Base-by-base conservation (phyloP, 192 early-diverging fungal species). In the Podila minutissima region DNA sequence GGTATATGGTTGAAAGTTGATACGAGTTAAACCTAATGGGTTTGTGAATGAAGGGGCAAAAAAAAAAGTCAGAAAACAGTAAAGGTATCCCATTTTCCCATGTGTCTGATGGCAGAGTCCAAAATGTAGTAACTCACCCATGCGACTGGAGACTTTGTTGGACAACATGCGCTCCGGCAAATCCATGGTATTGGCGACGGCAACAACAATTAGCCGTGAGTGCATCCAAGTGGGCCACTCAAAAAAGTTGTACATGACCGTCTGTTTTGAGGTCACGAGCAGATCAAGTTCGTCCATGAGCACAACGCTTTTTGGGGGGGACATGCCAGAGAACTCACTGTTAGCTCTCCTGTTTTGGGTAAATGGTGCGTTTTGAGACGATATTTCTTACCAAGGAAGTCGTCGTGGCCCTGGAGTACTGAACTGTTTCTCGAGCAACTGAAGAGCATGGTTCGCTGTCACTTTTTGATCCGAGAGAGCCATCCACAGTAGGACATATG, bases 101-200 rank as follows among this genome's bases (percentile, higher is more conserved):
- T 28, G 22, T 4, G 15, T 57, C 53, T 5, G 7, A 38, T 63
- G 33, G n/a, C 6, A 38, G 8, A 20, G 5, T 31, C 13, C 15
- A 46, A 15, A 46, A 2, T 0, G 2, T 12, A 0, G 1, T 13
- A n/a, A 5, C 60, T 53, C 87, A 90, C 95, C 97, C 50, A 99
- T 70, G 8, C 97, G 89, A 84, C 95, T 96, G 3, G 96, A 93
- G 22, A 98, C 91, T 74, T 95, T 95, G 82, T 96, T 95, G 8
- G 89, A 86, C 26, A 97, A 86, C 86, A 97, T 89, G 60, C 97
- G 89, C 72, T 99, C 97, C 0, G 97, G 97, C 22, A 99, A 82
- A 72, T 99, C 97, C 96, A 99, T 99, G 0, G 97, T 98, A 81
- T 99, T 99, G 41, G 98, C 97, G 63, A 99, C 93, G 0, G 97